Evolutionary conservation across 306 rosid species (phyloP).

Genomic region (Begonia loranthoides): DNA sequence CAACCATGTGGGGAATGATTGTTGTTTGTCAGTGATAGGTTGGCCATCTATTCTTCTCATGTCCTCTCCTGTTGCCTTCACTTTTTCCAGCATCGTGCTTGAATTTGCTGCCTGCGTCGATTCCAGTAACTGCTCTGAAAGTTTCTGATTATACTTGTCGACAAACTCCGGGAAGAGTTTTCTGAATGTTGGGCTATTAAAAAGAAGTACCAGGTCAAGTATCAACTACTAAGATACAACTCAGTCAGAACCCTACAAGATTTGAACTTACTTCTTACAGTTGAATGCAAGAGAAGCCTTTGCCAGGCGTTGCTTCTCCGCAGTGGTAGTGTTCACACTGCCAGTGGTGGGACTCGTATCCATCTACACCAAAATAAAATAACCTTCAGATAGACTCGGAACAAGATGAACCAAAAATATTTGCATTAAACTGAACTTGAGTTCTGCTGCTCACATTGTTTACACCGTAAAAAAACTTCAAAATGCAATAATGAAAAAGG

Average conservation of each 20-base stretch:
- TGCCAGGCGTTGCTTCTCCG: constrained; percentile 86
- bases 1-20: constrained; percentile 82
- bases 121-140: constrained; percentile 33
- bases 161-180: constrained; percentile 88
- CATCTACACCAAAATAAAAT: constrained; percentile 35
- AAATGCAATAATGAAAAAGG: no score
- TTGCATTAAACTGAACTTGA: no score
- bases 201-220: constrained; percentile 11
- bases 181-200: constrained; percentile 63
- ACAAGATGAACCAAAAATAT: no score
- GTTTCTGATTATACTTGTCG: constrained; percentile 69
- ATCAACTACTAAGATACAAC: background rate
- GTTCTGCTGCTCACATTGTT: no score
- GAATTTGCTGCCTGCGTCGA: constrained; percentile 23
- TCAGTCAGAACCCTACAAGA: no score
- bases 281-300: constrained; percentile 83
- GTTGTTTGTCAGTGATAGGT: constrained; percentile 31
- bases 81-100: constrained; percentile 26
- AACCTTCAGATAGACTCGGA: no score
- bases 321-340: constrained; percentile 68
- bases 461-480: no score
- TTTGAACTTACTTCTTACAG: constrained; percentile 62
- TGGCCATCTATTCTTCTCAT: constrained; percentile 21
- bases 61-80: constrained; percentile 32
- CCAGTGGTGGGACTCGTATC: constrained; percentile 98